These are phyloP conservation scores for Parasarocladium wereldwijsianum DNA, from an alignment of 2,329 filamentous ascomycete species.

Conservation along the genomic window DNA sequence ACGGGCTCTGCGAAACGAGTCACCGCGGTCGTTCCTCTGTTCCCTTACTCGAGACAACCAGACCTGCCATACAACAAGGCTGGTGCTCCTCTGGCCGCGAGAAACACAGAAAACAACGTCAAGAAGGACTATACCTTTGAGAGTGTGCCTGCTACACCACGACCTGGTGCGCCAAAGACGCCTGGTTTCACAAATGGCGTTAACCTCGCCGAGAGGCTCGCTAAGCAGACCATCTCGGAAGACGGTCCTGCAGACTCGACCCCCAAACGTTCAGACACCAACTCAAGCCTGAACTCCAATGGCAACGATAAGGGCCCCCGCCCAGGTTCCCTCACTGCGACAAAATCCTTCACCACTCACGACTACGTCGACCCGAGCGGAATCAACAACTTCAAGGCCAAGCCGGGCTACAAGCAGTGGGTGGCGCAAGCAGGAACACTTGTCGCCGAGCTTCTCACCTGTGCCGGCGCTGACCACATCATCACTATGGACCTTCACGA, in stretches of 20 bases:
- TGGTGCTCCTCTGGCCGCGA: slow-evolving; percentile 72
- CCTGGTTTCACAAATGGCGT: slow-evolving; percentile 51
- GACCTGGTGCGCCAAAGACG: slow-evolving; percentile 54
- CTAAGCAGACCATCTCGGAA: slow-evolving; percentile 46
- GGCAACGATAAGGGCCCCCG: slow-evolving; percentile 14
- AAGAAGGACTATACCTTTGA: slow-evolving; percentile 72
- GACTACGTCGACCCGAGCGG: slow-evolving; percentile 47
- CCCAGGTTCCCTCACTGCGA: slow-evolving; percentile 20
- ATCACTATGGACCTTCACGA: slow-evolving; percentile 98
- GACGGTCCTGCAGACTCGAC: slow-evolving; percentile 12
- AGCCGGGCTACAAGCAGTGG: slow-evolving; percentile 96
- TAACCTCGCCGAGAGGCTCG: slow-evolving; percentile 55
- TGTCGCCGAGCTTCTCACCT: slow-evolving; percentile 85
- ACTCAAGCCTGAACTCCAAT: slow-evolving; percentile 18
- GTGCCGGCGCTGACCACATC: slow-evolving; percentile 89
- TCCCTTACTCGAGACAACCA: slow-evolving; percentile 92
- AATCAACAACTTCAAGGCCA: slow-evolving; percentile 51
- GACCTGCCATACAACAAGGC: slow-evolving; percentile 95
- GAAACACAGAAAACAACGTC: slow-evolving; percentile 26
- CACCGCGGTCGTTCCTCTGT: slow-evolving; percentile 85
- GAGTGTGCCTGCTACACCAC: slow-evolving; percentile 76
- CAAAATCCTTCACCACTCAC: slow-evolving; percentile 44
- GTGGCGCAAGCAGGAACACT: slow-evolving; percentile 93
- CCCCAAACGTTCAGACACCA: slow-evolving; percentile 19
- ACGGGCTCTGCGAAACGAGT: slow-evolving; percentile 82